Percentiles rank a stretch among this genome's conserved stretches.
Conservation (phyloP, 306 rosid genomes). For the Sicyos edulis region DNA sequence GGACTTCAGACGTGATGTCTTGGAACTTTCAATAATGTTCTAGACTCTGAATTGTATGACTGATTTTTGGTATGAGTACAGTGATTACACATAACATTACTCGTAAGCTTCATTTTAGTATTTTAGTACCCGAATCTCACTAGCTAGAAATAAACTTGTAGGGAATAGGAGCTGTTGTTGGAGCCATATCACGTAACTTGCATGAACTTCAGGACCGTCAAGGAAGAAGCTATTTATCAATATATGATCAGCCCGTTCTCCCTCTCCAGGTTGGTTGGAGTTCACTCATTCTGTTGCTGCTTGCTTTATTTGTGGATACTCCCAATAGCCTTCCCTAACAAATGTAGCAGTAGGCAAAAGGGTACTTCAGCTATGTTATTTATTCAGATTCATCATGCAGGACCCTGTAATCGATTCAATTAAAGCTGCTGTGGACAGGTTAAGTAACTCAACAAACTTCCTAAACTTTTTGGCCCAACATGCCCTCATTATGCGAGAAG, state of each 20-base stretch:
- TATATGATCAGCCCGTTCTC: conserved; percentile 76
- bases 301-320: not conserved
- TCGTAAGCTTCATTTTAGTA: not conserved
- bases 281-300: not conserved
- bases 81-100: not conserved
- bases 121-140: conserved; percentile 23
- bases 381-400: conserved; percentile 45
- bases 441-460: conserved; percentile 85
- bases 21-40: not conserved
- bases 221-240: conserved; percentile 94
- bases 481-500: conserved; percentile 94
- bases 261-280: conserved; percentile 69
- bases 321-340: conserved; percentile 10
- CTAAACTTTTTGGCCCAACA: conserved; percentile 90
- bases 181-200: conserved; percentile 96
- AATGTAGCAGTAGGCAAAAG: conserved; percentile 8
- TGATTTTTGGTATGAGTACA: not conserved
- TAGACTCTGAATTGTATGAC: not conserved
- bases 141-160: conserved; percentile 31
- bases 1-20: not conserved
- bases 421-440: conserved; percentile 84
- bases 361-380: conserved; percentile 18
- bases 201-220: conserved; percentile 96
- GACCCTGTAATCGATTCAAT: conserved; percentile 81
- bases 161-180: conserved; percentile 98